A percentile compares a stretch with the other conserved stretches of the same genome.
phyloP scores from a whole-genome alignment of 2,329 filamentous ascomycete genomes.

The Thielaviopsis euricoi region DNA sequence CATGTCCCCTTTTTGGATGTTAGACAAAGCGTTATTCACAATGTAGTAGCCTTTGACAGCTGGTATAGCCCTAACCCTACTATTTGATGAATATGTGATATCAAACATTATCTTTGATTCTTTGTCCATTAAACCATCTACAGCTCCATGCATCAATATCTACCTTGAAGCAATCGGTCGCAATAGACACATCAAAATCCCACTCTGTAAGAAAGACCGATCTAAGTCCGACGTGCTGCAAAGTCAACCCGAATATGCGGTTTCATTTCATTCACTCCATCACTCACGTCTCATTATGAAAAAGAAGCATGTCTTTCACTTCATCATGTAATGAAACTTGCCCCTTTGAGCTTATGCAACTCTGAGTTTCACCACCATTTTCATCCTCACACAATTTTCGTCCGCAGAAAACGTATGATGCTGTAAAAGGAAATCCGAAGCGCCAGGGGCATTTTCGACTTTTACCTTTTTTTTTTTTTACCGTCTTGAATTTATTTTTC shows the following conservation, averaged over 20 bases:
- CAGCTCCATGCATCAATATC: no score
- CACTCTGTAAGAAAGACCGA: neutral
- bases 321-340: neutral
- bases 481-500: neutral
- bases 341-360: neutral
- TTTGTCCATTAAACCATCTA: no score
- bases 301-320: neutral
- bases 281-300: neutral
- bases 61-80: no score
- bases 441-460: neutral
- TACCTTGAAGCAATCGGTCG: neutral
- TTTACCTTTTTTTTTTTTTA: neutral
- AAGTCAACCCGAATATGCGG: neutral
- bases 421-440: neutral
- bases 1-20: conserved; percentile 6
- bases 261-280: no score
- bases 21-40: no score
- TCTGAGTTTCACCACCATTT: neutral
- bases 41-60: no score
- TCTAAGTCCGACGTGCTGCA: neutral
- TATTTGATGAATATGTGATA: no score
- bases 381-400: neutral
- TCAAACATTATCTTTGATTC: no score
- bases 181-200: neutral
- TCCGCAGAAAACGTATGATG: neutral